phyloP scores from a whole-genome alignment of 345 rosid genomes.

The Boechera retrofracta region DNA sequence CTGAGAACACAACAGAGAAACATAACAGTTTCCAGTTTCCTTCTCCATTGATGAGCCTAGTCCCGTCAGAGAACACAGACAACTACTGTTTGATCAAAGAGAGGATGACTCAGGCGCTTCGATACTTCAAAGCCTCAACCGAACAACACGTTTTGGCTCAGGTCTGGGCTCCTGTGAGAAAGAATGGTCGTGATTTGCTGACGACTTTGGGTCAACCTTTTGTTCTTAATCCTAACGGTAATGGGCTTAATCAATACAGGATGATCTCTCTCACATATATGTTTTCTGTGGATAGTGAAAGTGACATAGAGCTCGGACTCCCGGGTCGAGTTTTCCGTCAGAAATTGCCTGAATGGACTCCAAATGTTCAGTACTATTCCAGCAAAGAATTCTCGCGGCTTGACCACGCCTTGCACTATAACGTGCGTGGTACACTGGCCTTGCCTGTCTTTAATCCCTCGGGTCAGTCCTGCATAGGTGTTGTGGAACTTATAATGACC shows the following conservation, averaged over 20 bases:
- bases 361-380: slow-evolving; percentile 89
- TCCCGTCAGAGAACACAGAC: slow-evolving; percentile 65
- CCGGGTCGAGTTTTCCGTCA: slow-evolving; percentile 92
- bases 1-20: slow-evolving; percentile 52
- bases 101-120: slow-evolving; percentile 86
- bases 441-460: slow-evolving; percentile 88
- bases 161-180: slow-evolving; percentile 89
- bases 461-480: slow-evolving; percentile 81
- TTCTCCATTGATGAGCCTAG: slow-evolving; percentile 61
- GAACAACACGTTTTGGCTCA: slow-evolving; percentile 90
- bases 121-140: slow-evolving; percentile 84
- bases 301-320: slow-evolving; percentile 77
- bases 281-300: slow-evolving; percentile 85
- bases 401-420: slow-evolving; percentile 71
- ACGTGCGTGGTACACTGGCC: slow-evolving; percentile 87
- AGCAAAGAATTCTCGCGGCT: slow-evolving; percentile 79
- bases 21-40: slow-evolving; percentile 53
- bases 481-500: slow-evolving; percentile 87
- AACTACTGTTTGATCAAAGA: slow-evolving; percentile 71
- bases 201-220: slow-evolving; percentile 95
- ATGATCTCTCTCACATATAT: slow-evolving; percentile 79
- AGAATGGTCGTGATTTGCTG: slow-evolving; percentile 61
- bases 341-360: slow-evolving; percentile 94
- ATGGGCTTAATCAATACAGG: slow-evolving; percentile 85
- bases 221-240: slow-evolving; percentile 73